A percentile compares a stretch with the other conserved stretches of the same genome.
These are phyloP conservation scores for Metschnikowia drakensbergensis DNA, from an alignment of 805 yeast species.

Conservation along the genomic window DNA sequence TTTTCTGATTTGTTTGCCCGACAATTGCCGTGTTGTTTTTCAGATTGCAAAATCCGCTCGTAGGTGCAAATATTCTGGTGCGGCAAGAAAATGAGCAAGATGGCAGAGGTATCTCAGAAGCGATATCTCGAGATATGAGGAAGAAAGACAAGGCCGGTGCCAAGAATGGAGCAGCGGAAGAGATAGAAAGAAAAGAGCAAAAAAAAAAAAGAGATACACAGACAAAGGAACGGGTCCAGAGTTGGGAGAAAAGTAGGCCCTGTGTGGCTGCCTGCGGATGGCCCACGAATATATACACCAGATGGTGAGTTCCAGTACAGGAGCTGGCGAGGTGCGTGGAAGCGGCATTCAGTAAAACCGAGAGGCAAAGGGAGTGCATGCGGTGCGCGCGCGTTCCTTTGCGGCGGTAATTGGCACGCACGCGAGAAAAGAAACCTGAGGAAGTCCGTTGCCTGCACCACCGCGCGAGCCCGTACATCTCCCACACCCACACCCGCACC, in stretches of 20 bases:
- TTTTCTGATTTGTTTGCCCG: too few species aligned
- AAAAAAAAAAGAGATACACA: not conserved
- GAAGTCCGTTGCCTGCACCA: not conserved
- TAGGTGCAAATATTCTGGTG: not conserved
- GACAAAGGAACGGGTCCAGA: not conserved
- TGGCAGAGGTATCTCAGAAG: not conserved
- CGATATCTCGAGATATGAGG: too few species aligned
- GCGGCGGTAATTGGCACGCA: slow-evolving; percentile 1
- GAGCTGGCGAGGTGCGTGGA: slow-evolving; percentile 6
- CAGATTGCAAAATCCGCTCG: not conserved
- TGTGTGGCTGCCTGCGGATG: slow-evolving; percentile 1
- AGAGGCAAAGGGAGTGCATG: slow-evolving; percentile 2
- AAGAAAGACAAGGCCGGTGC: too few species aligned
- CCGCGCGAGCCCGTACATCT: not conserved
- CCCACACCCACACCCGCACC: too few species aligned
- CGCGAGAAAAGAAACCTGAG: not conserved
- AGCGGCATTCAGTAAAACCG: slow-evolving; percentile 1
- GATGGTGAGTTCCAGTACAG: slow-evolving; percentile 2
- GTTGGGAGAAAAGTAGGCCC: not conserved
- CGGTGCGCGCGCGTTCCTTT: not conserved
- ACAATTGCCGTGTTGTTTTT: not conserved
- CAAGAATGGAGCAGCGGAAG: too few species aligned
- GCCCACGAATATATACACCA: slow-evolving; percentile 1
- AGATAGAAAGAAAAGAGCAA: not conserved
- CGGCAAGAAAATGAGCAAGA: not conserved